These are phyloP conservation scores for Physcomitrium patens DNA, from an alignment of 225 moss, liverwort and hornwort species.

Conservation along the genomic window DNA sequence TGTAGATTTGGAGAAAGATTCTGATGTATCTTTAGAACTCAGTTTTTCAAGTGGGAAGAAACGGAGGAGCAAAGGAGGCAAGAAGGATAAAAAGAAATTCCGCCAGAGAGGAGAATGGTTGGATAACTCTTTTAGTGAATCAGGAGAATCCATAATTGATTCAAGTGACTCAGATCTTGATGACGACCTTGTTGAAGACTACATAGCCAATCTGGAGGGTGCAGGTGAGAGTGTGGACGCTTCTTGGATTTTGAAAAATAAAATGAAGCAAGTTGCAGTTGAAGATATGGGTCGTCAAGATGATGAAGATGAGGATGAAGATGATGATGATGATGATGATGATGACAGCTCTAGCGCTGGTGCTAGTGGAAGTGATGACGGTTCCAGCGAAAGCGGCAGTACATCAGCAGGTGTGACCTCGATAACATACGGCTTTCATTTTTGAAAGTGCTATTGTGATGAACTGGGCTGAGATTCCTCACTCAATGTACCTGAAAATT, in stretches of 20 bases:
- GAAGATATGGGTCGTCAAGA: slow-evolving; percentile 67
- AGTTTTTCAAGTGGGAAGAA: slow-evolving; percentile 43
- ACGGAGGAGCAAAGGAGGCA: slow-evolving; percentile 35
- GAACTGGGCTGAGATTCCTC: slow-evolving; percentile 7
- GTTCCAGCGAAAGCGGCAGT: slow-evolving; percentile 42
- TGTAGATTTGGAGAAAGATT: slow-evolving; percentile 54
- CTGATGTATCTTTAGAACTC: slow-evolving; percentile 33
- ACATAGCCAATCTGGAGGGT: slow-evolving; percentile 72
- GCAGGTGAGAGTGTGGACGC: slow-evolving; percentile 54
- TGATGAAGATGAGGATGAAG: slow-evolving; percentile 51
- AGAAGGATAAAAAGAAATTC: slow-evolving; percentile 31
- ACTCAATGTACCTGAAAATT: neutral
- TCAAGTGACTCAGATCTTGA: slow-evolving; percentile 72
- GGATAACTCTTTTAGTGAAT: slow-evolving; percentile 63
- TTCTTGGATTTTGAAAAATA: slow-evolving; percentile 55
- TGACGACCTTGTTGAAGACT: slow-evolving; percentile 79
- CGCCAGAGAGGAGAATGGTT: slow-evolving; percentile 49
- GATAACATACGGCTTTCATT: neutral
- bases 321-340: slow-evolving; percentile 40
- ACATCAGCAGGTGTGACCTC: slow-evolving; percentile 43
- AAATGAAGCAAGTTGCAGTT: slow-evolving; percentile 55
- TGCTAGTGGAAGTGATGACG: slow-evolving; percentile 47
- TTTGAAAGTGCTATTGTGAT: slow-evolving; percentile 8
- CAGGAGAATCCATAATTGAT: slow-evolving; percentile 57
- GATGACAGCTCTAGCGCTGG: slow-evolving; percentile 33